These are phyloP conservation scores for Reutealis trisperma DNA, from an alignment of 345 rosid genomes.

Conservation along the genomic window DNA sequence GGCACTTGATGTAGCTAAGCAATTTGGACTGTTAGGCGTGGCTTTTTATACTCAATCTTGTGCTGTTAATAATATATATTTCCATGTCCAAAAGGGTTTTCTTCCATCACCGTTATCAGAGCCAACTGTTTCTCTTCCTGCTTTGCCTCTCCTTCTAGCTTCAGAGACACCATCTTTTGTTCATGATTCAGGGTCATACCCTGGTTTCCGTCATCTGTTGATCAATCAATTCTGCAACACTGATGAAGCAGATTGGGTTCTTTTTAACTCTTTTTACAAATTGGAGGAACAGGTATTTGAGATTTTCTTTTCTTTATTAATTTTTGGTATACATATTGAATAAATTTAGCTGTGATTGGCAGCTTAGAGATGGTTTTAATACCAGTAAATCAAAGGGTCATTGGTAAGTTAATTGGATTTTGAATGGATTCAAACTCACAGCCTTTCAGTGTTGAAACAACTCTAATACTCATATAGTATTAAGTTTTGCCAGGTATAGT, in stretches of 20 bases:
- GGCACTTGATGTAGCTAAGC: constrained; percentile 40
- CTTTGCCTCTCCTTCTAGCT: constrained; percentile 28
- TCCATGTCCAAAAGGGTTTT: constrained; percentile 28
- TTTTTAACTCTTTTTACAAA: constrained; percentile 29
- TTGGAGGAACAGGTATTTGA: constrained; percentile 34
- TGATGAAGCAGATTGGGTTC: constrained; percentile 32
- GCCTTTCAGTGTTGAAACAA: too few relatives aligned
- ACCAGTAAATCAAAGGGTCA: too few relatives aligned
- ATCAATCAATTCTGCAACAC: constrained; percentile 34
- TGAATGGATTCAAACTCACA: too few relatives aligned
- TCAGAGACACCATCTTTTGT: constrained; percentile 35
- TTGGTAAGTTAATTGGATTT: too few relatives aligned
- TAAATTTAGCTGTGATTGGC: too few relatives aligned
- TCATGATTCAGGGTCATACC: constrained; percentile 23
- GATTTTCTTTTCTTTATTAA: too few relatives aligned
- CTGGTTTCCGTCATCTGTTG: constrained; percentile 10
- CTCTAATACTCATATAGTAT: too few relatives aligned
- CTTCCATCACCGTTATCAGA: constrained; percentile 19
- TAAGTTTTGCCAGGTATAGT: too few relatives aligned
- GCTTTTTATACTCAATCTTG: constrained; percentile 43
- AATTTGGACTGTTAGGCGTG: constrained; percentile 19
- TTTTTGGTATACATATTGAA: too few relatives aligned
- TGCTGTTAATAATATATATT: constrained; percentile 36
- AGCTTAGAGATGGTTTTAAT: too few relatives aligned
- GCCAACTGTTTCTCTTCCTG: constrained; percentile 26